A percentile compares a stretch with the other conserved stretches of the same genome.
These are phyloP conservation scores for Leishmania arabica DNA, from an alignment of 208 protist species.

Conservation along the genomic window DNA sequence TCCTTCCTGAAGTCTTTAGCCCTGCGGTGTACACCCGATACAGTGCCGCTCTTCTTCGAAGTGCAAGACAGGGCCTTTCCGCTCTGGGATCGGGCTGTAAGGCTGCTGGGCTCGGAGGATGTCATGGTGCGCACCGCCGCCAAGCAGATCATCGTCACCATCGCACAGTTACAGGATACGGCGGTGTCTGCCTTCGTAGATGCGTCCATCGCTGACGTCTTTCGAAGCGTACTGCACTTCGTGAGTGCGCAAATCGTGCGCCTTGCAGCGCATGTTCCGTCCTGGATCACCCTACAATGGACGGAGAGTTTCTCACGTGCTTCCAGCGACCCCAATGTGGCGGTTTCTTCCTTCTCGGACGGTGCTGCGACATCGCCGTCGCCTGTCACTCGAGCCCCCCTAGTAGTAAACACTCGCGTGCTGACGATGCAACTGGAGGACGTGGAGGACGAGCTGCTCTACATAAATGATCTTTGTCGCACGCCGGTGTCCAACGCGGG, in stretches of 20 bases:
- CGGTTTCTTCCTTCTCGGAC: background rate
- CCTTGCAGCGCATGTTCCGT: constrained; percentile 42
- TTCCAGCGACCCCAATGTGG: background rate
- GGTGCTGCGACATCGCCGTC: background rate
- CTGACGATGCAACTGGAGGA: constrained; percentile 51
- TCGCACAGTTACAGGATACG: constrained; percentile 64
- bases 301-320: background rate
- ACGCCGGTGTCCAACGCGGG: constrained; percentile 33
- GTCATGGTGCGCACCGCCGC: constrained; percentile 79
- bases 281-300: constrained; percentile 8
- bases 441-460: constrained; percentile 82
- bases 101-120: constrained; percentile 58
- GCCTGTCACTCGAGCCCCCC: background rate
- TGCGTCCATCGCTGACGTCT: constrained; percentile 48
- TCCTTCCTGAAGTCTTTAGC: constrained; percentile 89
- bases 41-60: constrained; percentile 89
- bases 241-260: constrained; percentile 36
- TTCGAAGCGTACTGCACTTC: constrained; percentile 31
- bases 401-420: background rate
- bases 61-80: constrained; percentile 58
- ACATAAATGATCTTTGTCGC: constrained; percentile 82
- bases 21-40: constrained; percentile 71
- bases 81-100: constrained; percentile 65
- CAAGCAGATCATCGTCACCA: constrained; percentile 78
- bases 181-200: constrained; percentile 49